Evolutionary conservation across 768 basidiomycete species (phyloP), one percentile per base, ranked within the genome.

Genomic region (Mrakia gelida): DNA sequence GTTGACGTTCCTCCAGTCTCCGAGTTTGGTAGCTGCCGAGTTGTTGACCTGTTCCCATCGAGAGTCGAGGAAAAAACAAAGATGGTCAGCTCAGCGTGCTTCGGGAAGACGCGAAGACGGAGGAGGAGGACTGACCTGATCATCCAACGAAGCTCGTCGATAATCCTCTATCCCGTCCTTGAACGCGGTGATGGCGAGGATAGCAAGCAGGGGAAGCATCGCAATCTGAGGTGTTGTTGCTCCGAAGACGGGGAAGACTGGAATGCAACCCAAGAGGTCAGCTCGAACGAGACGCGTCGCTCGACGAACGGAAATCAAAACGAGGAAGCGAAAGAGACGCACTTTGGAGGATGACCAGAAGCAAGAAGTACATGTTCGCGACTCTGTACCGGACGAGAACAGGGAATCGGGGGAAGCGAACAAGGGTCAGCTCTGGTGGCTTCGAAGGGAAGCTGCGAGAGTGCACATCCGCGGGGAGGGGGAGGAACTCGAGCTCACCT

Each of bases 101-200:
- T 26, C 49, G 8, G 7, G 49, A 3, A 13, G 32, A 15, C 26
- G 11, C 7, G 32, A n/a, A 41, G 11, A 4, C 26, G 21, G n/a
- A 45, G 13, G 38, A 28, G 21, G 1, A 16, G 2, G 38, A 16
- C 68, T 18, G 10, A 76, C 75, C 82, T 94, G 90, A 79, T 97
- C 92, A 83, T 99, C 96, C 59, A 95, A 87, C 13, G 85, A 81
- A 15, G 91, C 92, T 72, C 96, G 90, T n/a, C 95, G 90, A 83
- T 93, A 95, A 85, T 99, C 96, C 85, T 98, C 96, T 49, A 98
- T 86, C 10, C 91, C 96, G 83, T 99, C 96, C 85, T 98, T 99
- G 86, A 97, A 88, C 4, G 92, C 95, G 23, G 96, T 98, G 71
- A 96, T 91, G 41, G 86, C 83, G 59, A 99, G 84, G 80, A 98